Base-by-base conservation (phyloP, 257 asterid species). In the Leptodermis oblonga region DNA sequence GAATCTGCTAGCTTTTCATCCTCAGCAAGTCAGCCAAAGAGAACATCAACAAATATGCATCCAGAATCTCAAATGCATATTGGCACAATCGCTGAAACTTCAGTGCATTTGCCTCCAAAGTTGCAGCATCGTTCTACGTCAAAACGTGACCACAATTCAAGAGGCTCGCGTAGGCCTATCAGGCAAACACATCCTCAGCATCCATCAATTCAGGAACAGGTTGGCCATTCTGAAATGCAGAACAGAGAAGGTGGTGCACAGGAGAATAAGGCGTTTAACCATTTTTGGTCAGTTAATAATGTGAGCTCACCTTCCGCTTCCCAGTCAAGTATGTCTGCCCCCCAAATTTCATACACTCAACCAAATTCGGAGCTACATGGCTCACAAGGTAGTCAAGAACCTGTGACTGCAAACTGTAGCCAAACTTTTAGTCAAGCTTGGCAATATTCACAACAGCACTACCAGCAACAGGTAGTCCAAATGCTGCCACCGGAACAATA, bases 371-470 rank as follows among this genome's bases (percentile, higher is more conserved):
- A 70, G 28, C 62, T 42, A 30, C 61, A 46, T 49, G 25, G 51
- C 37, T 30, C 7, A 28, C 75, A 73, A 54, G 72, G 62, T 49
- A 72, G 70, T 54, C 70, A 71, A 60, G 79, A 73, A 36, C 37
- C 33, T 42, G 73, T 61, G 45, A 55, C 46, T 59, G 49, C 63
- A 49, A 54, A 72, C 53, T 78, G 70, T 53, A 75, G 48, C 76
- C 72, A 80, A 72, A 74, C 81, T 36, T 72, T 39, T 70, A 63
- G 76, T 79, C 95, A 85, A 78, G 83, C 79, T 77, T 63, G 83
- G 71, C 95, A 84, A 64, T 84, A 87, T 81, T 92, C 85, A 82
- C 93, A 86, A 22, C 90, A 85, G 70, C 88, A 86, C 74, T 81
- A 86, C 79, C 93, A 87, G 79, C 91, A 77, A 62, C 79, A 85